Base-by-base conservation (phyloP, 805 yeast genomes). In the Babjeviella inositovora region DNA sequence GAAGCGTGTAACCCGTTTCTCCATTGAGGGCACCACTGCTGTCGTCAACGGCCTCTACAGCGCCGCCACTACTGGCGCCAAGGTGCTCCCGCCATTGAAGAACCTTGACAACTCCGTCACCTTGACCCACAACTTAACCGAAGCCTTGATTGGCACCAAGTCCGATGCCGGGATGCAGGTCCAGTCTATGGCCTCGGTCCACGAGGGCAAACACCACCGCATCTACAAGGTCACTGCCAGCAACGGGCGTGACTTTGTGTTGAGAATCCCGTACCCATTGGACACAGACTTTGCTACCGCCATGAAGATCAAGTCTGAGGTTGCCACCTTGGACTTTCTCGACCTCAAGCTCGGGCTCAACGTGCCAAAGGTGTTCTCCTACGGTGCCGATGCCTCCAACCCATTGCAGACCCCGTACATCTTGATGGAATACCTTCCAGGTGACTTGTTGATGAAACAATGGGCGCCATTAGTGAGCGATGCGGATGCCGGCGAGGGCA, bases 181-280 rank as follows among this genome's bases (percentile, higher is more conserved):
- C 34, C 72, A 70, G 37, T 70, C 85, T 22, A 69, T 87, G 42
- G 67, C 80, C 28, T 75, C 92, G 25, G 62, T 82, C 29, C 93
- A 81, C 41, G 97, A 87, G 47, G 98, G 97, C 25, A 82, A 81
- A 50, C 95, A 82, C 43, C 87, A 87, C 52, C 65, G 94, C 42
- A 57, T 87, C 29, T 87, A 85, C 50, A 70, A 75, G 42, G 52
- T 84, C 18, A 65, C 67, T 11, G 54, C 84, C 26, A 64, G 64
- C 32, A 62, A 68, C 24, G 71, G 53, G 3, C 73, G 67, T 34
- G 52, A 63, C 7, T 70, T 75, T 33, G 65, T 80, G 14, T 58
- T 90, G 45, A 68, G 98, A 45, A 65, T 90, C 25, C 98, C 97
- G 12, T 90, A 90, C 43, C 64, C 68, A 24, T 51, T 73, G 28